Base-by-base conservation (phyloP, 2,329 filamentous ascomycete species). In the Fusarium armeniacum region DNA sequence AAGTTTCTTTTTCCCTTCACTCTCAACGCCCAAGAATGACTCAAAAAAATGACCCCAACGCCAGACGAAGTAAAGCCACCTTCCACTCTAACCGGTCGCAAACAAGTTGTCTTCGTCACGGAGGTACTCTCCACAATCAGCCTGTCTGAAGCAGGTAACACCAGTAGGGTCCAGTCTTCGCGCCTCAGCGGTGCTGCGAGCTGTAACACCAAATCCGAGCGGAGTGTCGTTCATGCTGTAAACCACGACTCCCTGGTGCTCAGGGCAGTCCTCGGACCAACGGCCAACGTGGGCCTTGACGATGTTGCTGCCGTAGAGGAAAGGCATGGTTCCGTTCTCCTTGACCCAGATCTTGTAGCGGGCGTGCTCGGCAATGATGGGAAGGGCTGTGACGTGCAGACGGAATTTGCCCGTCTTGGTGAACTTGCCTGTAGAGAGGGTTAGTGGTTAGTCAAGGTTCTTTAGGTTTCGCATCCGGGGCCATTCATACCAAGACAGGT, bases 301-400 rank as follows among this genome's bases (percentile, higher is more conserved):
- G 54, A 97, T 86, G 80, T 98, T 94, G 60, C 93, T 93, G 55
- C 96, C 96, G 81, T 98, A 99, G 47, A 99, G 83, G 80, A 97
- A 98, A 2, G 96, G 95, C 94, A 98, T 97, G 77, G 97, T 94
- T 72, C 96, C 96, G 81, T 98, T 98, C 63, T 90, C 88, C 82
- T 97, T 97, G 73, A 99, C 91, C 94, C 94, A 98, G 74, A 98
- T 90, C 88, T 98, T 98, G 83, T 97, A 97, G 63, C 96, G 87
- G 45, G 95, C 95, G 80, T 98, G 93, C 71, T 93, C 91, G 60
- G 94, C 92, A 71, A 99, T 91, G 69, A 98, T 88, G 69, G 94
- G 91, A 62, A 99, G 85, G 20, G 87, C 92, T 2, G 95, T 98
- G 77, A 98, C 93, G 83, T 98, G 94, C 58, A 99, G 85, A 55